A percentile compares a stretch with the other conserved stretches of the same genome.
These are phyloP conservation scores for Batkoa obscura DNA, from an alignment of 371 early-diverging fungal genomes.

Conservation along the genomic window DNA sequence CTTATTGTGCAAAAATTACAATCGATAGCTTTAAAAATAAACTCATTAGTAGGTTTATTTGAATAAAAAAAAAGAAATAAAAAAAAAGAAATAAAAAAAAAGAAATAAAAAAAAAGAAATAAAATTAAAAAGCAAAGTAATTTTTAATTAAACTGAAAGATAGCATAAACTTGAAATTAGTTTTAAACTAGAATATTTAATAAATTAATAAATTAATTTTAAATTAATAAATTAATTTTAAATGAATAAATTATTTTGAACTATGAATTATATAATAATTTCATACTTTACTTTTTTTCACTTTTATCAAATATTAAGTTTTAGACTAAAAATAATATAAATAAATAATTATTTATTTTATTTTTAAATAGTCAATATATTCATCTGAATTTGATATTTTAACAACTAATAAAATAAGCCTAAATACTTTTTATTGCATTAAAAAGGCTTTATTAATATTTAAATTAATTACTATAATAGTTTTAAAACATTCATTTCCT, in stretches of 20 bases:
- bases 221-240: not conserved
- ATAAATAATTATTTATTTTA: conserved; percentile 52
- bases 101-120: no score
- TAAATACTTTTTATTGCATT: conserved; percentile 65
- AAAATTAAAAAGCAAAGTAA: conserved; percentile 1
- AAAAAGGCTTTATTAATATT: conserved; percentile 22
- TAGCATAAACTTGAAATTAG: not conserved
- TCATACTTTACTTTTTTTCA: conserved; percentile 74
- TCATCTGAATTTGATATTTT: conserved; percentile 46
- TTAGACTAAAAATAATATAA: conserved; percentile 16
- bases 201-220: no score
- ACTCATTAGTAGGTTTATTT: no score
- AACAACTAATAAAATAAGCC: conserved; percentile 71
- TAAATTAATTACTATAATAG: conserved; percentile 40
- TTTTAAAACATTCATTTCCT: conserved; percentile 35
- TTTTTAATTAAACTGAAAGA: not conserved
- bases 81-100: no score
- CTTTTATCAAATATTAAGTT: conserved; percentile 84
- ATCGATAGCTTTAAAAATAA: no score
- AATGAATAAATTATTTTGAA: conserved; percentile 56
- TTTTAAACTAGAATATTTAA: not conserved
- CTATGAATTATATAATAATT: conserved; percentile 61
- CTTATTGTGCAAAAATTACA: no score
- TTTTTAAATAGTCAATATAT: conserved; percentile 42
- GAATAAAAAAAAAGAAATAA: no score